Conservation (phyloP, 2,329 filamentous ascomycete genomes). For the Neospermospora avenae region DNA sequence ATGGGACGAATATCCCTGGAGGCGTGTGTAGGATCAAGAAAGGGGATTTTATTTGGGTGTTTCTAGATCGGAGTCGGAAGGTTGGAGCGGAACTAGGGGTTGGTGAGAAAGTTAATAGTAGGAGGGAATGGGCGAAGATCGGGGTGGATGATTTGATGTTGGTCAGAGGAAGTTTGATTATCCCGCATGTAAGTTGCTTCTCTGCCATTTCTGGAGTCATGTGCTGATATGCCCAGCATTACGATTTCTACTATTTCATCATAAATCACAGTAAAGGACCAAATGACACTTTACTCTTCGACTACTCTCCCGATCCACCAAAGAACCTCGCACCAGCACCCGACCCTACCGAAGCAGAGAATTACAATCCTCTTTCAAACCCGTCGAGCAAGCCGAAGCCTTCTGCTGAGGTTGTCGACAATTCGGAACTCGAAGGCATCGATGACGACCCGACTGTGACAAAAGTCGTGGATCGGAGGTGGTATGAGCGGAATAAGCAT, state of each 20-base stretch:
- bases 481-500: constrained; percentile 98
- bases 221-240: constrained; percentile 61
- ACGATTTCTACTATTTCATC: constrained; percentile 96
- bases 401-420: constrained; percentile 38
- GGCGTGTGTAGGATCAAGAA: constrained; percentile 86
- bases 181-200: constrained; percentile 75
- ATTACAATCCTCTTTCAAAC: constrained; percentile 40
- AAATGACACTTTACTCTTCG: constrained; percentile 71
- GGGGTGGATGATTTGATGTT: constrained; percentile 95
- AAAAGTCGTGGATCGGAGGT: constrained; percentile 92
- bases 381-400: constrained; percentile 36
- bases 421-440: constrained; percentile 64
- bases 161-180: constrained; percentile 83
- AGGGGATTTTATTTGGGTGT: constrained; percentile 89
- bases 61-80: constrained; percentile 87
- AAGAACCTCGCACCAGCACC: constrained; percentile 7
- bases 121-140: constrained; percentile 86
- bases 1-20: constrained; percentile 84
- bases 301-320: constrained; percentile 58
- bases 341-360: constrained; percentile 25
- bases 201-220: constrained; percentile 23
- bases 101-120: constrained; percentile 55
- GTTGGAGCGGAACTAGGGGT: constrained; percentile 81
- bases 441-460: constrained; percentile 76
- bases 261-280: constrained; percentile 79